A percentile compares a stretch with the other conserved stretches of the same genome.
Evolutionary conservation across 176 grass and related monocot genomes (phyloP).

Genomic region (Calamus simplicifolius): DNA sequence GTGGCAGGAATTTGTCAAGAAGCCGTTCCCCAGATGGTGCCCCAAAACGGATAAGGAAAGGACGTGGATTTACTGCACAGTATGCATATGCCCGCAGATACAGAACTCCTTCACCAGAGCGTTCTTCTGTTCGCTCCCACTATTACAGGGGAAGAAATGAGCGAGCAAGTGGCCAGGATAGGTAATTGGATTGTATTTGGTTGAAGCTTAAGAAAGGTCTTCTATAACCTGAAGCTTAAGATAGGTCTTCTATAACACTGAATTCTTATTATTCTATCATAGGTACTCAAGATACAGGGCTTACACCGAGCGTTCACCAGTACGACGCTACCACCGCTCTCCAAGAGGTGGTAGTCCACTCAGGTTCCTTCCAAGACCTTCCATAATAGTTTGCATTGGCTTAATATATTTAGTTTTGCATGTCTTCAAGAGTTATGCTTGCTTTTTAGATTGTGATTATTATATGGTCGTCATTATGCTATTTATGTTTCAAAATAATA

Average conservation of each 20-base stretch:
- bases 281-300: constrained; percentile 30
- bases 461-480: too few species aligned
- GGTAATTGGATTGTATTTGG: constrained; percentile 24
- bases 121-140: constrained; percentile 26
- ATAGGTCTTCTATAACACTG: neutral
- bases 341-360: constrained; percentile 42
- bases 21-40: constrained; percentile 28
- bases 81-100: constrained; percentile 64
- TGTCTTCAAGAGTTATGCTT: too few species aligned
- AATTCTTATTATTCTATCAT: neutral
- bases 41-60: constrained; percentile 60
- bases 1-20: constrained; percentile 26
- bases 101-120: constrained; percentile 68
- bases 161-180: constrained; percentile 41
- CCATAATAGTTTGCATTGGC: too few species aligned
- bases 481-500: too few species aligned
- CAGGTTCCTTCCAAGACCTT: constrained; percentile 19
- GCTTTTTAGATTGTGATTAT: too few species aligned
- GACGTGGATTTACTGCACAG: constrained; percentile 63
- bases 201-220: neutral
- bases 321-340: constrained; percentile 37
- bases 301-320: constrained; percentile 32
- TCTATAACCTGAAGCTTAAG: neutral
- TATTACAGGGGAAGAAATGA: constrained; percentile 58
- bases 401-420: too few species aligned